phyloP scores from a whole-genome alignment of 2,329 filamentous ascomycete species.

The Diaporthe vaccinii region DNA sequence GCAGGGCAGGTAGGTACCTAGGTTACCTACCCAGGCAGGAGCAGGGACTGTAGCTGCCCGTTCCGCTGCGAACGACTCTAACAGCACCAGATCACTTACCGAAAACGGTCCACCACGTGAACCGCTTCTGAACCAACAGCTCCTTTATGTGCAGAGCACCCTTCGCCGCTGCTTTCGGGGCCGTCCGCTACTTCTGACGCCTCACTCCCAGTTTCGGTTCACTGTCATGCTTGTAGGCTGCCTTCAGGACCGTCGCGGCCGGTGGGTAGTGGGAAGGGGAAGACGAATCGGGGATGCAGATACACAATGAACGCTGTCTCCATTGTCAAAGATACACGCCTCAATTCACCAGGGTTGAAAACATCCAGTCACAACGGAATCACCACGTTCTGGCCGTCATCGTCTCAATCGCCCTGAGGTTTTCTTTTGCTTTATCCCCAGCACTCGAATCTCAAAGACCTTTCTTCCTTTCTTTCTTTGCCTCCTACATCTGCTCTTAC shows the following conservation, averaged over 20 bases:
- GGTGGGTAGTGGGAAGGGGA: conserved; percentile 9
- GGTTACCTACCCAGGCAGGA: background rate
- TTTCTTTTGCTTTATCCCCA: conserved; percentile 16
- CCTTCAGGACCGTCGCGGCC: conserved; percentile 12
- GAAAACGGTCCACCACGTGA: conserved; percentile 16
- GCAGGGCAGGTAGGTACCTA: background rate
- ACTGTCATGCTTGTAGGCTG: conserved; percentile 27
- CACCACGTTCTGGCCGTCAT: conserved; percentile 4
- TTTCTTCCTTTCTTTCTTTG: conserved; percentile 21
- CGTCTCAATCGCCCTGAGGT: background rate
- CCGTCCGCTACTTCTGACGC: conserved; percentile 3
- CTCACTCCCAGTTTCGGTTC: conserved; percentile 14
- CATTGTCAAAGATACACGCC: conserved; percentile 26
- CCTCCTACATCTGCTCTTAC: background rate
- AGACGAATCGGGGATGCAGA: conserved; percentile 17
- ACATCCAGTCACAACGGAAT: background rate
- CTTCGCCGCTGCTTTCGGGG: conserved; percentile 2
- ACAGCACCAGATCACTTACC: conserved; percentile 8
- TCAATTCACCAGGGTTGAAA: conserved; percentile 12
- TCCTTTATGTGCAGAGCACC: conserved; percentile 12
- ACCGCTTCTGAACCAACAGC: background rate
- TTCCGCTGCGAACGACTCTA: conserved; percentile 17
- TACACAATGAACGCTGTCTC: background rate
- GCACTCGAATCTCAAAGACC: conserved; percentile 1
- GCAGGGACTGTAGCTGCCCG: background rate